Base-by-base conservation (phyloP, 192 early-diverging fungal genomes). In the Linderina pennispora region DNA sequence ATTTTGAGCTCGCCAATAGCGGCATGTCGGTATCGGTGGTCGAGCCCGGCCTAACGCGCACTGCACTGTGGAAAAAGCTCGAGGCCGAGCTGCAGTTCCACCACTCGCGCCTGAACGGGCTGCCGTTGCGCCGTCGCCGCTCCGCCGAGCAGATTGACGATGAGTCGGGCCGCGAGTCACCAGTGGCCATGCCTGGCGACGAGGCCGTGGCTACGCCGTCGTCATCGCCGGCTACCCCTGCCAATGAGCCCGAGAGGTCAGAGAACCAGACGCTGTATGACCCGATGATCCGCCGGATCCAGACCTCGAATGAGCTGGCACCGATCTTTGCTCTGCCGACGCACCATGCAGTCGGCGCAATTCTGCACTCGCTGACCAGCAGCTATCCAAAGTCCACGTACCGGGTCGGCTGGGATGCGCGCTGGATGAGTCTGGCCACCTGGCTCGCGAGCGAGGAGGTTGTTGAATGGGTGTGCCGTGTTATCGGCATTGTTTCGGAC, bases 391-490 rank as follows among this genome's bases (percentile, higher is more conserved):
- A 76, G 49, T 48, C 59, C 16, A 72, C 68, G 8, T 76, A 76
- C 45, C 67, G 68, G 26, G 64, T 77, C 21, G 75, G 75, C 45
- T 67, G 67, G 64, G 75, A 72, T 39, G 55, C 68, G n/a, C 75
- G 68, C 10, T 41, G 68, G 60, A 40, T 63, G 48, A 53, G 64
- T 34, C 48, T 72, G 28, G 58, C 51, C 11, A 64, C 52, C 6
- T 66, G 68, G 55, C 18, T 64, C 13, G 48, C 53, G 18, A 64
- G 75, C 49, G 68, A 72, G 37, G 55, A 63, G 34, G 48, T 62
- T 13, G 50, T 72, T 16, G 75, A 77, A 36, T 77, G 68, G 68
- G 42, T 63, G 20, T 76, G 62, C 54, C 74, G 74, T 15, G 56
- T 40, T 3, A 60, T 65, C 17, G 68, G 68, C 8, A 61, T 72